Conservation (phyloP, 176 grass and related monocot genomes). For the Melocanna baccifera region DNA sequence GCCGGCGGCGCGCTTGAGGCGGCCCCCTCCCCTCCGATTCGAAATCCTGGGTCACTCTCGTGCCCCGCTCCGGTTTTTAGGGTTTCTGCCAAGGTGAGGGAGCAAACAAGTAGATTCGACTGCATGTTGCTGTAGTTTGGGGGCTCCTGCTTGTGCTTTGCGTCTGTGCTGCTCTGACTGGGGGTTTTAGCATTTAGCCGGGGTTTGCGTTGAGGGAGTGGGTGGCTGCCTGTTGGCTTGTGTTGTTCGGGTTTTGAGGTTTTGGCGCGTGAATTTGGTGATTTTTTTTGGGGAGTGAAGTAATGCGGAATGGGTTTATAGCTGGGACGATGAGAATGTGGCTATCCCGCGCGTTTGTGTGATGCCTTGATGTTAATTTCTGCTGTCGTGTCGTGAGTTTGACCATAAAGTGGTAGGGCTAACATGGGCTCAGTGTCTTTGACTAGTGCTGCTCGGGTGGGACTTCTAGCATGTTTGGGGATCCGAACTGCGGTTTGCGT, state of each 20-base stretch:
- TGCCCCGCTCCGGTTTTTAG: background rate
- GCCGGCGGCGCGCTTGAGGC: background rate
- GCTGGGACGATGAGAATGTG: constrained; percentile 16
- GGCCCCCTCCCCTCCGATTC: background rate
- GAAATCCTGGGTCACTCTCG: background rate
- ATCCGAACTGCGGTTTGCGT: background rate
- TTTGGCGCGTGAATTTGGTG: background rate
- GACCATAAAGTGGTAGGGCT: background rate
- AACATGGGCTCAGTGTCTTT: background rate
- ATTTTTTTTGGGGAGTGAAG: background rate
- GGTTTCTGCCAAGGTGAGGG: constrained; percentile 9
- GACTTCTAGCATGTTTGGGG: background rate
- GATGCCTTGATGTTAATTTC: background rate
- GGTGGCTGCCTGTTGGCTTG: background rate
- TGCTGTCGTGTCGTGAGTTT: background rate
- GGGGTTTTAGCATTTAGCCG: background rate
- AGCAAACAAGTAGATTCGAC: background rate
- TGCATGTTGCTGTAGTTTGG: background rate
- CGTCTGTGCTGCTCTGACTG: background rate
- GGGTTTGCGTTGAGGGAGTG: background rate
- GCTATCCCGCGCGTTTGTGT: background rate
- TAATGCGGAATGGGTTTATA: background rate
- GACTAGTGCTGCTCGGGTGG: background rate
- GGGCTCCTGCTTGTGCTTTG: background rate
- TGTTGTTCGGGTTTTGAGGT: background rate